Percentiles rank a stretch among this genome's conserved stretches.
These are phyloP conservation scores for Ephemerocybe angulata DNA, from an alignment of 768 basidiomycete genomes.

Conservation along the genomic window DNA sequence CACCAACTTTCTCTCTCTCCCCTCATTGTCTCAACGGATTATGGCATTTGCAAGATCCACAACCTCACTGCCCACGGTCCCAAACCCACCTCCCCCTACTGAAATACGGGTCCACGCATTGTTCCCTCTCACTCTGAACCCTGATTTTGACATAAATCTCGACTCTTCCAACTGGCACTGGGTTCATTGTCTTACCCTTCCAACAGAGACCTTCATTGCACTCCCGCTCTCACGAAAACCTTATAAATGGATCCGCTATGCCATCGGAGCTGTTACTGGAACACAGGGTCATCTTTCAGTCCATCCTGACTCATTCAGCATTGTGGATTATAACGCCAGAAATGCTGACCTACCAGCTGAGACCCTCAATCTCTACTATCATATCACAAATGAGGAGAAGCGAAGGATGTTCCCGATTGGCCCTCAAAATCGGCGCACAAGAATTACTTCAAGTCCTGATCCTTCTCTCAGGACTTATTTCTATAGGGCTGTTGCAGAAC, in stretches of 20 bases:
- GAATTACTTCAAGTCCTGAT: slow-evolving; percentile 13
- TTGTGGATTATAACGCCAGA: slow-evolving; percentile 14
- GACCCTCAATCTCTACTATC: slow-evolving; percentile 16
- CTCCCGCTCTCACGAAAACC: slow-evolving; percentile 15
- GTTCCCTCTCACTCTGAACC: slow-evolving; percentile 6
- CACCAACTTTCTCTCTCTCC: too few species aligned
- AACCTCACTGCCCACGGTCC: too few species aligned
- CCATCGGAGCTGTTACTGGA: slow-evolving; percentile 18
- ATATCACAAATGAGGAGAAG: slow-evolving; percentile 15
- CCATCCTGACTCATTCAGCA: slow-evolving; percentile 3
- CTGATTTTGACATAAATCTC: neutral
- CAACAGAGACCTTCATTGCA: neutral
- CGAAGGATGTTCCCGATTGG: slow-evolving; percentile 18
- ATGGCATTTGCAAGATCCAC: too few species aligned
- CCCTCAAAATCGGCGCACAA: slow-evolving; percentile 12
- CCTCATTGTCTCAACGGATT: too few species aligned
- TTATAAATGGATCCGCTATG: slow-evolving; percentile 21
- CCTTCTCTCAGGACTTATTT: slow-evolving; percentile 13
- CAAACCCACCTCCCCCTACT: neutral
- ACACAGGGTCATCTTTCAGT: slow-evolving; percentile 17
- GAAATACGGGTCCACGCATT: slow-evolving; percentile 4
- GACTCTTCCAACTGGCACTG: slow-evolving; percentile 9
- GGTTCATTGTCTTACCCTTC: slow-evolving; percentile 2
- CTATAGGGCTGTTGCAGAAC: slow-evolving; percentile 8
- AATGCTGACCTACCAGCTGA: slow-evolving; percentile 1